Conservation (phyloP, 2,329 filamentous ascomycete species). For the Drechslerella coelobrocha region DNA sequence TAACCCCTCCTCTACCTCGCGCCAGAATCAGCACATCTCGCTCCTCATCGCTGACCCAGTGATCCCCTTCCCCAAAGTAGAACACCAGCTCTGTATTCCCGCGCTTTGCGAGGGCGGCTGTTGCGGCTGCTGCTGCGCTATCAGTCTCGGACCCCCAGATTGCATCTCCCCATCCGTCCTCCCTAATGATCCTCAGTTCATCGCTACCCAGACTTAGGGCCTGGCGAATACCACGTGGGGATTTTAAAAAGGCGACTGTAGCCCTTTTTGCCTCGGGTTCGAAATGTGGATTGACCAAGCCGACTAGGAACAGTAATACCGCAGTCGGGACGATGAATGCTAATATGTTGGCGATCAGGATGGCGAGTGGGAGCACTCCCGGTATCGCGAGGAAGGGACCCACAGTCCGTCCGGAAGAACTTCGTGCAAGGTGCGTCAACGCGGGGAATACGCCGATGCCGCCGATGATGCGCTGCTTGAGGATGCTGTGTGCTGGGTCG, state of each 20-base stretch:
- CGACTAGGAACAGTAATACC: constrained; percentile 20
- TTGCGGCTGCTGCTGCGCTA: too few species aligned
- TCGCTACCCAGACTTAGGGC: constrained; percentile 67
- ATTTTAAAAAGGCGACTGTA: constrained; percentile 66
- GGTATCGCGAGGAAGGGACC: constrained; percentile 51
- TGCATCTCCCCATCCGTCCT: constrained; percentile 67
- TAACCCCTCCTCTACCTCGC: constrained; percentile 55
- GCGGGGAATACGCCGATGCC: constrained; percentile 76
- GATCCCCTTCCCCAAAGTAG: constrained; percentile 67
- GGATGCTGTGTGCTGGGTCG: constrained; percentile 2
- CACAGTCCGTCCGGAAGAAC: constrained; percentile 66
- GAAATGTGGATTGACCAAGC: constrained; percentile 33
- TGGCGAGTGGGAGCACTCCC: constrained; percentile 13
- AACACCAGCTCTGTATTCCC: constrained; percentile 63
- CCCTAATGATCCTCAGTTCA: constrained; percentile 66
- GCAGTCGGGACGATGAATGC: constrained; percentile 22
- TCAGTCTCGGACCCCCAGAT: constrained; percentile 63
- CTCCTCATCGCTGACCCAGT: constrained; percentile 68
- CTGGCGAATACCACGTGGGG: constrained; percentile 67
- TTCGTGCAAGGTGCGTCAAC: constrained; percentile 71
- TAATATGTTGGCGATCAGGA: constrained; percentile 19
- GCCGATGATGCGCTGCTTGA: constrained; percentile 58
- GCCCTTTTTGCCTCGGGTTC: constrained; percentile 61
- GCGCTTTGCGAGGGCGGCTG: too few species aligned
- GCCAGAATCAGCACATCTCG: constrained; percentile 63